Evolutionary conservation across 2,329 filamentous ascomycete species (phyloP), one percentile per base, ranked within the genome.

Genomic region (Magnaporthiopsis poae): DNA sequence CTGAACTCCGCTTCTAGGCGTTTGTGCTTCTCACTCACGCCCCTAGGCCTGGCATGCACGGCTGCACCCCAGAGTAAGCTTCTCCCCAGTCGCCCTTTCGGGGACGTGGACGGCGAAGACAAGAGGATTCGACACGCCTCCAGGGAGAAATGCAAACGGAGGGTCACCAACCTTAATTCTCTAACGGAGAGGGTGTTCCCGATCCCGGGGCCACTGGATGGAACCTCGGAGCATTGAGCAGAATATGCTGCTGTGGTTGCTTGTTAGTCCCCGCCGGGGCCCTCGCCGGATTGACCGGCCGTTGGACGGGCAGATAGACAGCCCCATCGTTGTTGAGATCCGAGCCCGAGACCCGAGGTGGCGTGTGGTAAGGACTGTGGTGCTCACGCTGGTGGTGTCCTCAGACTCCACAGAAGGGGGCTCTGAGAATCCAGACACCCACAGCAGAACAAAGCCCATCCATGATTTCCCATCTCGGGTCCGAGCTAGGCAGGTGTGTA

Each of bases 131-230:
- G 18, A 56, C 46, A 11, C 8, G n/a, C 13, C 18, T 56, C 13
- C 46, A 56, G 46, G 5, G 18, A 25, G 46, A 25, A 8, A 5
- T 56, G 46, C 21, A 25, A 56, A 25, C 46, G 21, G 8, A 56
- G 46, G 8, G 70, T 72, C 15, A 73, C 75, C 1, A 74, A 71
- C 65, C 71, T 76, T 61, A 71, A 73, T 15, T 74, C 73, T 61
- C 60, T 61, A 13, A 29, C 27, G 60, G 31, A 21, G 27, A 61
- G 60, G 60, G 25, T 29, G 31, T 15, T 61, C 60, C 60, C 60
- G 60, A 61, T 31, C 31, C 60, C 31, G 27, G 18, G n/a, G 31
- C 8, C 60, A 33, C 25, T 61, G 60, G 25, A 61, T 61, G 60
- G 27, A 61, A 61, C 60, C 3, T 61, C 46, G n/a, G n/a, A 21